Conservation (phyloP, 1,284 basidiomycete species). For the Athelia sp. region DNA sequence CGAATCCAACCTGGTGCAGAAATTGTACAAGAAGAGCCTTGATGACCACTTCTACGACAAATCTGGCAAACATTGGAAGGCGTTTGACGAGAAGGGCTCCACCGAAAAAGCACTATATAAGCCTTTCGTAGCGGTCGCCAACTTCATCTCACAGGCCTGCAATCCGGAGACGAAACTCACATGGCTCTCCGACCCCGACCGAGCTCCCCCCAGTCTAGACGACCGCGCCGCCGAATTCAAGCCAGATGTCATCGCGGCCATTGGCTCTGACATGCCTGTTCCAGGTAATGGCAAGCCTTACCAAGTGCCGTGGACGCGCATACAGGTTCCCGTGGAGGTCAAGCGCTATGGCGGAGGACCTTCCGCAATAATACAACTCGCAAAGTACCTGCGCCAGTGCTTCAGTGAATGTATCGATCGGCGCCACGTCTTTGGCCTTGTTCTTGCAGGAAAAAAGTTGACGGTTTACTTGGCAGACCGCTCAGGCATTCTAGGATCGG, state of each 20-base stretch:
- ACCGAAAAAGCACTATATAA: no score
- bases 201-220: neutral
- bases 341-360: neutral
- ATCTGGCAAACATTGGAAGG: no score
- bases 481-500: conserved; percentile 2
- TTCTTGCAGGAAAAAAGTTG: neutral
- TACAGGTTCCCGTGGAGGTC: neutral
- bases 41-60: no score
- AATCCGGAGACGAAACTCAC: no score
- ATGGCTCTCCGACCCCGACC: neutral
- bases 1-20: no score
- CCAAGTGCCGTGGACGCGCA: neutral
- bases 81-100: no score
- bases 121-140: no score
- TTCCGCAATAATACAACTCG: neutral
- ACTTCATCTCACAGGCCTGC: no score
- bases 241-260: neutral
- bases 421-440: conserved; percentile 4
- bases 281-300: neutral
- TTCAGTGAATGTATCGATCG: neutral
- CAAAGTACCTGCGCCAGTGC: neutral
- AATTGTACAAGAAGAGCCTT: no score
- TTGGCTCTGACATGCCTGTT: neutral
- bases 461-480: conserved; percentile 4
- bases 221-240: neutral